Base-by-base conservation (phyloP, 108 stramenopile species). In the Cafeteria roenbergensis region DNA sequence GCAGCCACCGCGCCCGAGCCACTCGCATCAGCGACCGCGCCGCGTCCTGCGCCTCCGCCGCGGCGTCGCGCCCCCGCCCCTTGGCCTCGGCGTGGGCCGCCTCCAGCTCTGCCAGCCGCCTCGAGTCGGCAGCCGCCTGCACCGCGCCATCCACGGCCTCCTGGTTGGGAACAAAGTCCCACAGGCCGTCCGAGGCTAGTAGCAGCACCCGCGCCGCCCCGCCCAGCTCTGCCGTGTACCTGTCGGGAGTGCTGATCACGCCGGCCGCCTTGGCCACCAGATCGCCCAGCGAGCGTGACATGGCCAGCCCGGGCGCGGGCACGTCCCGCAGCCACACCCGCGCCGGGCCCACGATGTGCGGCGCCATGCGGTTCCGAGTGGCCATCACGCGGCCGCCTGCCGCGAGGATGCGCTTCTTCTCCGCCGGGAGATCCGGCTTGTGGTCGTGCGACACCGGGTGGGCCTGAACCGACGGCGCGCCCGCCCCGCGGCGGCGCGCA, bases 231-330 rank as follows among this genome's bases (percentile, higher is more conserved):
- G 20, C 2, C 22, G 37, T 26, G 24, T 2, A n/a, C 36, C 21
- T 35, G 24, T 61, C 59, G 2, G 59, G 59, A 22, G 24, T 35
- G 24, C 20, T 29, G 2, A 38, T 22, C 17, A 61, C 59, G 2
- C 59, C 59, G 2, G 59, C 59, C 29, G 59, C 34, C n/a, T 61
- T 61, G 59, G 59, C 59, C 24, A 61, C 59, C 24, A 61, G 8
- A 22, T 61, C 59, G 1, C 59, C 59, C 34, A 61, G 24, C 8
- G 22, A 26, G 20, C 59, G 22, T 29, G 24, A n/a, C 59, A 61
- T 61, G 24, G 59, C 59, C 20, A 61, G 59, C 24, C 59, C 59
- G 2, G 59, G 59, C 20, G 37, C 37, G 2, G 37, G 34, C n/a
- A 38, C 59, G 24, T 61, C 59, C 30, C n/a, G 17, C 30, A 61